Base-by-base conservation (phyloP, 2,329 filamentous ascomycete species). In the Fusarium lateritium region DNA sequence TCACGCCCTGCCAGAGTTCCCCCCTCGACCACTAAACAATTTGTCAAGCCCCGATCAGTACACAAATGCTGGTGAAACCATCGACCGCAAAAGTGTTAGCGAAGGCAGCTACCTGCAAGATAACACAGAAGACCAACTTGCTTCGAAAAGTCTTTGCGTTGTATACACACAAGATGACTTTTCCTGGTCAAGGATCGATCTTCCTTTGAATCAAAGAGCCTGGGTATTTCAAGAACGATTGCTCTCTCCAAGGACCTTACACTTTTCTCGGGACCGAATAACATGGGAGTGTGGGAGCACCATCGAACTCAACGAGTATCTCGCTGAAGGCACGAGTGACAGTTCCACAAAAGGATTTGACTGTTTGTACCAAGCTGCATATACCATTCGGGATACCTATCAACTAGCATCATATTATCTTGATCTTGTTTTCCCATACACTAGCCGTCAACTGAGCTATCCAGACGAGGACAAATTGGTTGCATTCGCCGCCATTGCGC, bases 401-500 rank as follows among this genome's bases (percentile, higher is more conserved):
- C 4, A 13, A 26, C 19, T 31, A 31, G 10, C 3, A 10, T 4
- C 13, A 0, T 33, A 14, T 14, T 54, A 46, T n/a, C 17, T 8
- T n/a, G 28, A 36, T n/a, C 21, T 54, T 6, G 51, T 54, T 2
- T 21, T 26, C 1, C 19, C 13, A 3, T 54, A 54, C 6, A 26
- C 17, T 2, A 2, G 7, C 7, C 40, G 40, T 13, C 9, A 21
- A 17, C 40, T 47, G 0, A 54, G 39, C 3, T 21, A 46, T 15
- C 53, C 53, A 1, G 5, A 56, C n/a, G 17, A 56, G 8, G 53
- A 56, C 44, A 56, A 56, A 8, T 26, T 56, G 2, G 53, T 56
- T 17, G 53, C 53, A 10, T 56, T 56, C 7, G 53, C 53, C 13
- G 34, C 53, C 3, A 36, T 52, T 5, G 53, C 53, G 6, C 34